Conservation (phyloP, 495 filamentous ascomycete species). For the Penicillium argentinense region DNA sequence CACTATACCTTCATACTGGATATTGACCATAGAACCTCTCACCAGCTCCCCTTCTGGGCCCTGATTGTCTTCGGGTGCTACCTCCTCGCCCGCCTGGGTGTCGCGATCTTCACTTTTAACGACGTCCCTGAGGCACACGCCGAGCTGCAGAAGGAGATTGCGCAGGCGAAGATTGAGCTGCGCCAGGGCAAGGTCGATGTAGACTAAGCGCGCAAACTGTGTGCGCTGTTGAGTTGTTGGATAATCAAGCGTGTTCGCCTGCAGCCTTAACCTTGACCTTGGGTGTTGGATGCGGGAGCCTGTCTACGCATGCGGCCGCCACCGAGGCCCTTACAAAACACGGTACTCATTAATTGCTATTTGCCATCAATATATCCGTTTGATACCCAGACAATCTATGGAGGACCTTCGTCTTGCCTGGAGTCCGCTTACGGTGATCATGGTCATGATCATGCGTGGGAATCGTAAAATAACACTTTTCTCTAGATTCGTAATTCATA, state of each 20-base stretch:
- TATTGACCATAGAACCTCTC: too few species aligned
- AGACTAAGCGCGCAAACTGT: constrained; percentile 41
- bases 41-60: constrained; percentile 86
- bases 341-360: constrained; percentile 17
- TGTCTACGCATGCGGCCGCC: not conserved
- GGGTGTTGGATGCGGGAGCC: constrained; percentile 3
- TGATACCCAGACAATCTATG: too few species aligned
- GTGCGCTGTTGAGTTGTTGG: not conserved
- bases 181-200: constrained; percentile 50
- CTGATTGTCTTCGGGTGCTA: constrained; percentile 92
- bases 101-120: constrained; percentile 93
- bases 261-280: too few species aligned
- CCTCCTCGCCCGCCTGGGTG: constrained; percentile 86
- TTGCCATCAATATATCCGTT: constrained; percentile 19
- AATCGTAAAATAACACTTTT: constrained; percentile 21
- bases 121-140: constrained; percentile 89
- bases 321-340: constrained; percentile 9
- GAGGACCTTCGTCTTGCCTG: too few species aligned
- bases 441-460: too few species aligned
- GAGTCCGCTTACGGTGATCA: too few species aligned
- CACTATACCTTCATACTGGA: too few species aligned
- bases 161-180: constrained; percentile 50
- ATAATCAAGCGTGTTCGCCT: not conserved
- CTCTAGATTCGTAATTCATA: constrained; percentile 35
- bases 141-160: constrained; percentile 74